Evolutionary conservation across 495 filamentous ascomycete genomes (phyloP).

Genomic region (Penicillium coprophilum): DNA sequence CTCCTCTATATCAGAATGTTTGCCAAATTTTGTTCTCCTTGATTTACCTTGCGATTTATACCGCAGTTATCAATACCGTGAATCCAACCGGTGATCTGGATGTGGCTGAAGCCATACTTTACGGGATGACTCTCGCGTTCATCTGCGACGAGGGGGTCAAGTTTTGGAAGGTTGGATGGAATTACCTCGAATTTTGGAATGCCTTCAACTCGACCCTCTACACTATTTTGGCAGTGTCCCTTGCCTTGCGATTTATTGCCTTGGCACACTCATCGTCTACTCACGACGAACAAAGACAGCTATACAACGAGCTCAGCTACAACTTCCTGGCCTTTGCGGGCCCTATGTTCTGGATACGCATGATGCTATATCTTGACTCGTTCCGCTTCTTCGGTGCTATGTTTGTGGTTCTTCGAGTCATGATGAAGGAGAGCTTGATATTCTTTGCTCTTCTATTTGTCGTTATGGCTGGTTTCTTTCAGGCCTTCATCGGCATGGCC

Average conservation of each 20-base stretch:
- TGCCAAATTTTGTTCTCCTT: slow-evolving; percentile 83
- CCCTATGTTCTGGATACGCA: slow-evolving; percentile 94
- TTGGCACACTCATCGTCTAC: slow-evolving; percentile 57
- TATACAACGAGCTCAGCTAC: slow-evolving; percentile 80
- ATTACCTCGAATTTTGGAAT: slow-evolving; percentile 93
- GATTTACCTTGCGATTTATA: slow-evolving; percentile 81
- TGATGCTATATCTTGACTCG: slow-evolving; percentile 89
- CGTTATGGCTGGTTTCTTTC: slow-evolving; percentile 85
- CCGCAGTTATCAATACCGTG: slow-evolving; percentile 87
- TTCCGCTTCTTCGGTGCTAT: slow-evolving; percentile 97
- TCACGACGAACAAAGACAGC: slow-evolving; percentile 52
- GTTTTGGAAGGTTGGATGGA: slow-evolving; percentile 86
- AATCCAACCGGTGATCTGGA: slow-evolving; percentile 80
- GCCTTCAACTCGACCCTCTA: slow-evolving; percentile 88
- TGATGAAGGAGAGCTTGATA: slow-evolving; percentile 98
- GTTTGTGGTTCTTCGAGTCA: slow-evolving; percentile 94
- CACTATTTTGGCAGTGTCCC: slow-evolving; percentile 68
- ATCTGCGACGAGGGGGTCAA: slow-evolving; percentile 83
- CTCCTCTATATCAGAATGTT: slow-evolving; percentile 86
- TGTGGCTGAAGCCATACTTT: slow-evolving; percentile 78
- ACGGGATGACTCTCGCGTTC: slow-evolving; percentile 91
- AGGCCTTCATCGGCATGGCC: slow-evolving; percentile 94
- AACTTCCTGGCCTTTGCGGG: slow-evolving; percentile 89
- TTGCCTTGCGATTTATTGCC: slow-evolving; percentile 75
- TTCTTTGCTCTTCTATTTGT: slow-evolving; percentile 93